Evolutionary conservation across 805 yeast genomes (phyloP), one percentile per base, ranked within the genome.

Genomic region (Candida quercuum): DNA sequence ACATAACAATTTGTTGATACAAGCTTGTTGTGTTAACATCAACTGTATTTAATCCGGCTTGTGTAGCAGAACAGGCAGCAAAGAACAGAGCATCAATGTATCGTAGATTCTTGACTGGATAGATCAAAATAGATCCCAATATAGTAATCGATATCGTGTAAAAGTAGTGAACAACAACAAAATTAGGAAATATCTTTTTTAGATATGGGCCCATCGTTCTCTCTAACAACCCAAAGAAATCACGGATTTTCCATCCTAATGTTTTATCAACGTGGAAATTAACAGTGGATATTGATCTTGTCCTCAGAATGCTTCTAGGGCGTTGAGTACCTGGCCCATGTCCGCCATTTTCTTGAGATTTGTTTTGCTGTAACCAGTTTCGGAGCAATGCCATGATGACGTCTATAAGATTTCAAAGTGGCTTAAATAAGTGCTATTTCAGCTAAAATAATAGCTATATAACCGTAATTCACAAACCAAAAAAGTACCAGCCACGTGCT

Each of bases 31-130:
- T 60, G 55, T 86, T 86, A 27, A 81, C 46, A 49, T 87, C 76
- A 18, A 86, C 67, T 0, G 96, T 82, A 56, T 87, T 88, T 38
- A 93, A 63, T 1, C 99, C 99, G 0, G 96, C 95, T 55, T 91
- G 96, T 2, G 98, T 87, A 2, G 81, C 63, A 0, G 93, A 78
- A 10, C 95, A 91, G 10, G 80, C 66, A 0, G 88, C 72, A 38
- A 86, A 64, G 57, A 91, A 86, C 24, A 93, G 62, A 2, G 83
- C 77, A 63, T 93, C 98, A 32, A 86, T 81, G 57, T 91, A 93
- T 8, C 52, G 37, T 17, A 66, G 61, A 52, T 82, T 80, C 38
- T 69, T 71, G n/a, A 72, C 71, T 0, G 96, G 96, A 51, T 81
- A 91, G 28, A 93, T 59, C 37, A 91, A 51, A 24, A 89, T 71